Percentiles rank a stretch among this genome's conserved stretches.
phyloP scores from a whole-genome alignment of 2,329 filamentous ascomycete species.

The Bipolaris zeicola region DNA sequence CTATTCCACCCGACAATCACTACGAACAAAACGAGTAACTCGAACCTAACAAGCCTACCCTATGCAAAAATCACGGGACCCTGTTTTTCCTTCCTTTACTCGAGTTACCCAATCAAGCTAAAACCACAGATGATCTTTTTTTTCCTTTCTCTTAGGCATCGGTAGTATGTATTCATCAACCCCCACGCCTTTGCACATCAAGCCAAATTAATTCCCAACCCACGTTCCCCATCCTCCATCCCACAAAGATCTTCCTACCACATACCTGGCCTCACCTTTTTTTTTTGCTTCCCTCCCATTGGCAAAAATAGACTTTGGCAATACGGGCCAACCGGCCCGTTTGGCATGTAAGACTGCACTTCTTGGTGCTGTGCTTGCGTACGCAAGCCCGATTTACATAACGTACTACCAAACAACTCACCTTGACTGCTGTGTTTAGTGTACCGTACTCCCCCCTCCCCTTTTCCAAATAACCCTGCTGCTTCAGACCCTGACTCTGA shows the following conservation, averaged over 20 bases:
- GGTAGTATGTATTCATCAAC: neutral
- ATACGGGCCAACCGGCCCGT: neutral
- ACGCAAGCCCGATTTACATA: neutral
- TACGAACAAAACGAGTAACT: neutral
- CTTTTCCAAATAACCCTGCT: no score
- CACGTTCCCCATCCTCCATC: no score
- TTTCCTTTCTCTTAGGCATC: neutral
- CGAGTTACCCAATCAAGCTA: neutral
- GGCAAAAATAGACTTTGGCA: no score
- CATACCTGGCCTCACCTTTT: no score
- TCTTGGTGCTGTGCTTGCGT: no score
- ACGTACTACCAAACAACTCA: neutral
- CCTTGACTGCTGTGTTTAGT: no score
- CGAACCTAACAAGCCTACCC: neutral
- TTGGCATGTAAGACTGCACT: no score
- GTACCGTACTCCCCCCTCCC: no score
- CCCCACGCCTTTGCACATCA: neutral
- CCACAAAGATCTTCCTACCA: no score
- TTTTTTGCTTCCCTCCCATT: no score
- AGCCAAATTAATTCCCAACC: neutral
- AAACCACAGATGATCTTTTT: neutral
- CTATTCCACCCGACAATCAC: neutral
- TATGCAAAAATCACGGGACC: neutral
- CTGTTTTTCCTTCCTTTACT: neutral
- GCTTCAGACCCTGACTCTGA: no score